Evolutionary conservation across 371 early-diverging fungal species (phyloP).

Genomic region (Saksenaea oblongispora): DNA sequence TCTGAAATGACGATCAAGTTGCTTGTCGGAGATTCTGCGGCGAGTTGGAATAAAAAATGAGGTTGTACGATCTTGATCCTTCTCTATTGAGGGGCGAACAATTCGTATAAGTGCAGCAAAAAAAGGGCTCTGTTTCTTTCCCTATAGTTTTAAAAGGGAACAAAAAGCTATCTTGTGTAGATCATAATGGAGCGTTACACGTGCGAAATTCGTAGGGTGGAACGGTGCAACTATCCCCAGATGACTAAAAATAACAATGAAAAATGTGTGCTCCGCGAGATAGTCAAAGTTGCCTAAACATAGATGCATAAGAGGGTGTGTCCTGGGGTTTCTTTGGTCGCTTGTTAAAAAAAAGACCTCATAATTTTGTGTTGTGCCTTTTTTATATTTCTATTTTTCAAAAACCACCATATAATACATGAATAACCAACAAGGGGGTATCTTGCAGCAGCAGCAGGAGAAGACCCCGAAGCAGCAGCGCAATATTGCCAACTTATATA

Average conservation of each 20-base stretch:
- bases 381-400: neutral
- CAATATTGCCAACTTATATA: constrained; percentile 20
- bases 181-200: neutral
- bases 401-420: neutral
- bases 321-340: neutral
- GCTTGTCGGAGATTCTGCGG: neutral
- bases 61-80: too few species aligned
- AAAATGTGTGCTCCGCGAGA: neutral
- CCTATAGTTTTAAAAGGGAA: neutral
- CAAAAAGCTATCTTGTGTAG: neutral
- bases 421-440: constrained; percentile 16
- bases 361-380: neutral
- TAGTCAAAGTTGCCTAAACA: neutral
- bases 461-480: constrained; percentile 15
- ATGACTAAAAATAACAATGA: constrained; percentile 1
- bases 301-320: constrained; percentile 2
- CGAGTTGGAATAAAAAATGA: too few species aligned
- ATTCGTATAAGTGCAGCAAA: too few species aligned
- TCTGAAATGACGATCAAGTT: neutral
- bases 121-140: too few species aligned
- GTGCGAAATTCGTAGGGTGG: constrained; percentile 1
- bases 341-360: neutral
- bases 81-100: too few species aligned
- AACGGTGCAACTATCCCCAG: neutral
- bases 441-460: constrained; percentile 19